Conservation (phyloP, 257 asterid species). For the Nicotiana obtusifolia region DNA sequence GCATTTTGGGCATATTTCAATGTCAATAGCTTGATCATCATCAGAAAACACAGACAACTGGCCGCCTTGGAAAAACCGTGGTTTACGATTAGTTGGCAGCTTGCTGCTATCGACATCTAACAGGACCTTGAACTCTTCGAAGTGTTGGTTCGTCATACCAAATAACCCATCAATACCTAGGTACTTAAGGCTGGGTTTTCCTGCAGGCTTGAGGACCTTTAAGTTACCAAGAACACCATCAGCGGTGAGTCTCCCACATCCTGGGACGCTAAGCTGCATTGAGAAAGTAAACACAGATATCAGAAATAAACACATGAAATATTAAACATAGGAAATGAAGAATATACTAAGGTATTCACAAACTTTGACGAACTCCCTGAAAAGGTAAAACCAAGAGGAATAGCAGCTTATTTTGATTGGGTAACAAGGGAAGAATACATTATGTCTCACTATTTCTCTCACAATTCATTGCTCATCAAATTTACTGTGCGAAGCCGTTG, state of each 20-base stretch:
- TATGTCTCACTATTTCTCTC: background rate
- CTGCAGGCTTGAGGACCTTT: constrained; percentile 43
- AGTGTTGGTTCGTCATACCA: constrained; percentile 42
- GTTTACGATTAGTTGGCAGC: constrained; percentile 25
- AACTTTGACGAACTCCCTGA: background rate
- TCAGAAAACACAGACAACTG: constrained; percentile 52
- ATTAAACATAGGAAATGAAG: background rate
- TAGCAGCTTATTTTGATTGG: background rate
- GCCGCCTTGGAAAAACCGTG: constrained; percentile 32
- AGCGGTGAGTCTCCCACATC: constrained; percentile 40
- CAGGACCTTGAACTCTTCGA: constrained; percentile 52
- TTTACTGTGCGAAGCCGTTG: background rate
- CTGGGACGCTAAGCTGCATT: constrained; percentile 64
- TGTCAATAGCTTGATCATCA: constrained; percentile 60
- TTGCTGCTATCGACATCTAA: constrained; percentile 38
- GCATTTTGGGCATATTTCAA: constrained; percentile 73
- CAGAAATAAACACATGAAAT: background rate
- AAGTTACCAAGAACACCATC: constrained; percentile 40
- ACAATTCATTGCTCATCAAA: background rate
- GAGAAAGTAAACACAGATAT: background rate
- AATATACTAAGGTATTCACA: background rate
- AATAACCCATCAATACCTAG: constrained; percentile 47
- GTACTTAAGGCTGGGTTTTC: constrained; percentile 48
- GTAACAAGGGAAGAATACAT: background rate
- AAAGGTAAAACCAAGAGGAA: background rate